phyloP scores from a whole-genome alignment of 2,329 filamentous ascomycete genomes.

The Acrocalymma vagum region DNA sequence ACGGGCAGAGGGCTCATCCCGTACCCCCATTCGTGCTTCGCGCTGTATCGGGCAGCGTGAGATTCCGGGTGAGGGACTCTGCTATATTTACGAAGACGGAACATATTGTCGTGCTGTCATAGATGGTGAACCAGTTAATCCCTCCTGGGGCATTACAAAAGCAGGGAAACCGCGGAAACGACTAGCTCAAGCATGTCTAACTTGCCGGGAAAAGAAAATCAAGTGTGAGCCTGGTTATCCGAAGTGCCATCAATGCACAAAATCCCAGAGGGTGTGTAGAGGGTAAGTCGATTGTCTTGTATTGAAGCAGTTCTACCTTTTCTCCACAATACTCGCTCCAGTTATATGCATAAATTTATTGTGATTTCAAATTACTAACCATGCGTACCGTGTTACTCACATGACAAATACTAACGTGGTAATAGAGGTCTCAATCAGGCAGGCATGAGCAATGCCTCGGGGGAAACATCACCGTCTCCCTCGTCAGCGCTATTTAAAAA shows the following conservation, averaged over 20 bases:
- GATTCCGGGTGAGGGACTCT: constrained; percentile 79
- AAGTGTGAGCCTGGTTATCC: constrained; percentile 91
- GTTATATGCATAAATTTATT: constrained; percentile 32
- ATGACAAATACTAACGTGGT: constrained; percentile 43
- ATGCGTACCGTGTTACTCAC: constrained; percentile 23
- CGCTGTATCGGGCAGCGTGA: constrained; percentile 56
- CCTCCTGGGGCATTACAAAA: constrained; percentile 93
- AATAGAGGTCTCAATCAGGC: constrained; percentile 40
- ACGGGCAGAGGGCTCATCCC: constrained; percentile 42
- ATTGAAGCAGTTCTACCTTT: too few relatives aligned
- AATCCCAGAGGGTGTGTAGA: constrained; percentile 85
- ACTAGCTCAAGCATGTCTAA: constrained; percentile 89
- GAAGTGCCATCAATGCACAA: constrained; percentile 90
- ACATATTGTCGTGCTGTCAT: constrained; percentile 84
- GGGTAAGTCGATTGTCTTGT: constrained; percentile 60
- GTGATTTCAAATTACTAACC: constrained; percentile 21
- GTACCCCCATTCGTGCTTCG: constrained; percentile 41
- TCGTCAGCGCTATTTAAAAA: constrained; percentile 42
- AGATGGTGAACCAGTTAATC: constrained; percentile 86
- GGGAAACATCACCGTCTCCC: constrained; percentile 41
- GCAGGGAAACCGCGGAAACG: constrained; percentile 92
- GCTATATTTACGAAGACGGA: constrained; percentile 87
- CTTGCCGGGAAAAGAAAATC: constrained; percentile 96
- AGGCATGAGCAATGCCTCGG: constrained; percentile 40
- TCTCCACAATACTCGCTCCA: too few relatives aligned